Percentiles rank a stretch among this genome's conserved stretches.
Conservation (phyloP, 345 rosid genomes). For the Melaleuca quinquenervia region DNA sequence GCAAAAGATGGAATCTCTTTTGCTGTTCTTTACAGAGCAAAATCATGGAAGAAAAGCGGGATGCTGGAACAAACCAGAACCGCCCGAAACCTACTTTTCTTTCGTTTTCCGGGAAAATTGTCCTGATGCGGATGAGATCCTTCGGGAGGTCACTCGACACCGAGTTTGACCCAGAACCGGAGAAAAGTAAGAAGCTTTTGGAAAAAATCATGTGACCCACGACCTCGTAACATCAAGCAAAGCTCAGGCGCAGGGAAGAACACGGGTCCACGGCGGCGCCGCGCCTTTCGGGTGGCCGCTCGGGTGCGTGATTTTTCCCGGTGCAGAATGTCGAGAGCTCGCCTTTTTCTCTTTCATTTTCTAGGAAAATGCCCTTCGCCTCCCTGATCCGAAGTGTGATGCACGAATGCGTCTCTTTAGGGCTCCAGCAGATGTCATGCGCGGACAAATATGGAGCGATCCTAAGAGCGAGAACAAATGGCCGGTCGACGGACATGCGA, state of each 20-base stretch:
- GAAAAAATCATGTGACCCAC: not conserved
- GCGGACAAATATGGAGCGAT: not conserved
- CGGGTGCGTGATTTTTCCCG: not conserved
- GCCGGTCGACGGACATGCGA: not conserved
- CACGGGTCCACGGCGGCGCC: not conserved
- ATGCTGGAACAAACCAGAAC: not conserved
- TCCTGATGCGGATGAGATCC: not conserved
- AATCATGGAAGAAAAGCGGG: not conserved
- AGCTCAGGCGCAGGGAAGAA: not conserved
- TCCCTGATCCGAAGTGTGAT: not conserved
- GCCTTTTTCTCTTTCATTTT: not conserved
- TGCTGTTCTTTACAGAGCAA: not conserved
- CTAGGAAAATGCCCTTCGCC: not conserved
- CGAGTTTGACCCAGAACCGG: not conserved
- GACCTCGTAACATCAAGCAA: not conserved
- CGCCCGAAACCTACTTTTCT: not conserved
- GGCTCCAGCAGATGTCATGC: not conserved
- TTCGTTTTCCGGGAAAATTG: not conserved
- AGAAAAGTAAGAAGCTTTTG: not conserved
- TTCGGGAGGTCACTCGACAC: not conserved
- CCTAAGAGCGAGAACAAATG: not conserved
- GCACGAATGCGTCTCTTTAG: not conserved
- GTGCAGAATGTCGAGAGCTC: too few species aligned
- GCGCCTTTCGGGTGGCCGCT: not conserved
- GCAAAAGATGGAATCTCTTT: not conserved